These are phyloP conservation scores for Canariomyces notabilis DNA, from an alignment of 2,329 filamentous ascomycete species.

Conservation along the genomic window DNA sequence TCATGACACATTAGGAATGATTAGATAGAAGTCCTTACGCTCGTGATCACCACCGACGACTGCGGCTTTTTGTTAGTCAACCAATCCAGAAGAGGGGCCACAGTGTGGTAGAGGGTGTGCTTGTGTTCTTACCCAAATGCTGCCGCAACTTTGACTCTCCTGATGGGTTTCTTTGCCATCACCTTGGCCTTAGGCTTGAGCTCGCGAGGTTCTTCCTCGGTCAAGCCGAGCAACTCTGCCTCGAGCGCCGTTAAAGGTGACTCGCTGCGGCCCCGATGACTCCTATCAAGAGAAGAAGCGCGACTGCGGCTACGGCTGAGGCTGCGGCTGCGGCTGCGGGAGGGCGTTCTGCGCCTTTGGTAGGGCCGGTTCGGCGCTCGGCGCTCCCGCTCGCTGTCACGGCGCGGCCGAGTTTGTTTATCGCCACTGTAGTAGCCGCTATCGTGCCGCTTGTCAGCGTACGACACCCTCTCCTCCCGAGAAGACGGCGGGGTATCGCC, in stretches of 20 bases:
- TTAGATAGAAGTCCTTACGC: not conserved
- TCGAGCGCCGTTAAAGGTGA: constrained; percentile 22
- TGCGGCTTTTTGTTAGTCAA: not conserved
- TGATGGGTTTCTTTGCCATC: constrained; percentile 18
- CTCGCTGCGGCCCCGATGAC: constrained; percentile 15
- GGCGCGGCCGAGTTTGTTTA: not conserved
- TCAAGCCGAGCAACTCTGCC: constrained; percentile 20
- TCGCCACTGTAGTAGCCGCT: constrained; percentile 28
- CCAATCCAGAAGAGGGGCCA: too few relatives aligned
- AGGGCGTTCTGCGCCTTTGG: constrained; percentile 15
- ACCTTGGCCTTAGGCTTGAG: constrained; percentile 9
- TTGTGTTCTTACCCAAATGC: constrained; percentile 21
- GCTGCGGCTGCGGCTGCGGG: constrained; percentile 13
- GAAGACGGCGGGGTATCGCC: constrained; percentile 8
- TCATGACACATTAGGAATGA: not conserved
- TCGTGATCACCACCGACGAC: not conserved
- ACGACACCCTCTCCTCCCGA: constrained; percentile 16
- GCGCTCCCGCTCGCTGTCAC: constrained; percentile 13
- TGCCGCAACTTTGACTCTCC: constrained; percentile 19
- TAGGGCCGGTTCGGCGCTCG: constrained; percentile 2
- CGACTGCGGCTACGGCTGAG: constrained; percentile 13
- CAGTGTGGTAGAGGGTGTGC: too few relatives aligned
- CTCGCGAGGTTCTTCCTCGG: constrained; percentile 11
- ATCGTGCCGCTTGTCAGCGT: constrained; percentile 22
- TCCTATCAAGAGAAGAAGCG: not conserved